phyloP scores from a whole-genome alignment of 1,284 basidiomycete genomes.

The Trichosporon sp. region DNA sequence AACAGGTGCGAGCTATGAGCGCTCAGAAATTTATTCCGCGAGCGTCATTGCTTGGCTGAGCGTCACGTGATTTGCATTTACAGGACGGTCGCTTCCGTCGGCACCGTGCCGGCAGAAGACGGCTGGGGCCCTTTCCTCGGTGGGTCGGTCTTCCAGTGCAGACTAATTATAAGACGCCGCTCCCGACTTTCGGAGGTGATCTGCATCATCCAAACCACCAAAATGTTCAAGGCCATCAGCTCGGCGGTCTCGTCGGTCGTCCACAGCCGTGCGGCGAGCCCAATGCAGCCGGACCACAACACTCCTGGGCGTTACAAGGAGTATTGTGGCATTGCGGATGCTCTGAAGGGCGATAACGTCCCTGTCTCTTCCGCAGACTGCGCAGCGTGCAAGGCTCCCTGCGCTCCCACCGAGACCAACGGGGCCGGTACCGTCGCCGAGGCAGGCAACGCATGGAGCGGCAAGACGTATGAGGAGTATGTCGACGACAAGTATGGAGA shows the following conservation, averaged over 20 bases:
- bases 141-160: neutral
- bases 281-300: constrained; percentile 21
- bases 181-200: neutral
- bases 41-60: neutral
- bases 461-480: constrained; percentile 45
- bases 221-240: constrained; percentile 47
- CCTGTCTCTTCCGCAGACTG: constrained; percentile 73
- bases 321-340: constrained; percentile 48
- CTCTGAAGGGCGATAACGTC: constrained; percentile 62
- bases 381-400: constrained; percentile 74
- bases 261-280: neutral
- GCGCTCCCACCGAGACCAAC: constrained; percentile 63
- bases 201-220: constrained; percentile 14
- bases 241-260: constrained; percentile 41
- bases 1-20: constrained; percentile 1
- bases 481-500: constrained; percentile 59
- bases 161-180: constrained; percentile 6
- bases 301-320: constrained; percentile 37
- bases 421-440: constrained; percentile 36
- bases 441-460: constrained; percentile 39
- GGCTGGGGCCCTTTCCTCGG: constrained; percentile 5
- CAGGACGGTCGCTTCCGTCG: neutral
- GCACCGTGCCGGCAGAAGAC: neutral
- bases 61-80: neutral
- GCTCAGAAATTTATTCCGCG: constrained; percentile 15